phyloP scores from a whole-genome alignment of 2,329 filamentous ascomycete genomes.

The Verruconis gallopava region DNA sequence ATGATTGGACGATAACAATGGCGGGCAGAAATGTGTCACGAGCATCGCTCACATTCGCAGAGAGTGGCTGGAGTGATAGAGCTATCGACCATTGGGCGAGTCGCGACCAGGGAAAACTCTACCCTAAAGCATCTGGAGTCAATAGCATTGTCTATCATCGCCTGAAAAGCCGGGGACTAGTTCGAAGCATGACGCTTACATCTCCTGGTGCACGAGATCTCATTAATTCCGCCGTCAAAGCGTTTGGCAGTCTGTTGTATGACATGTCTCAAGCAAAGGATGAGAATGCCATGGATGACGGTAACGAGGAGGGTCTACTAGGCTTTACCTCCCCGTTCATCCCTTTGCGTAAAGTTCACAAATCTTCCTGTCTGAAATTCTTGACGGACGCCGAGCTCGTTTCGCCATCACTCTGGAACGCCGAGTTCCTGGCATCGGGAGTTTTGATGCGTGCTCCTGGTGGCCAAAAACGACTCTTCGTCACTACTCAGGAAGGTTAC shows the following conservation, averaged over 20 bases:
- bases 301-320: conserved; percentile 19
- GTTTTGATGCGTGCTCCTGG: conserved; percentile 60
- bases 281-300: conserved; percentile 3
- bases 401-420: conserved; percentile 58
- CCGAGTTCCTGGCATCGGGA: conserved; percentile 54
- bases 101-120: conserved; percentile 41
- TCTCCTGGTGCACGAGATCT: conserved; percentile 56
- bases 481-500: conserved; percentile 65
- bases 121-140: conserved; percentile 54
- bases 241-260: conserved; percentile 43
- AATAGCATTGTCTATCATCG: conserved; percentile 53
- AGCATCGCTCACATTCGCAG: conserved; percentile 14
- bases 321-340: conserved; percentile 58
- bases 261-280: conserved; percentile 2
- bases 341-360: conserved; percentile 64
- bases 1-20: conserved; percentile 34
- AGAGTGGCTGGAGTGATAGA: conserved; percentile 36
- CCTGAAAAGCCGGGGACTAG: conserved; percentile 61
- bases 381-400: conserved; percentile 59
- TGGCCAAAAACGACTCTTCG: conserved; percentile 51
- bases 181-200: conserved; percentile 49
- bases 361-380: conserved; percentile 59
- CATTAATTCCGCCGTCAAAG: conserved; percentile 46
- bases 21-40: conserved; percentile 6
- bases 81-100: conserved; percentile 37